phyloP scores from a whole-genome alignment of 2,329 filamentous ascomycete genomes.

The Ophiostoma quercus region DNA sequence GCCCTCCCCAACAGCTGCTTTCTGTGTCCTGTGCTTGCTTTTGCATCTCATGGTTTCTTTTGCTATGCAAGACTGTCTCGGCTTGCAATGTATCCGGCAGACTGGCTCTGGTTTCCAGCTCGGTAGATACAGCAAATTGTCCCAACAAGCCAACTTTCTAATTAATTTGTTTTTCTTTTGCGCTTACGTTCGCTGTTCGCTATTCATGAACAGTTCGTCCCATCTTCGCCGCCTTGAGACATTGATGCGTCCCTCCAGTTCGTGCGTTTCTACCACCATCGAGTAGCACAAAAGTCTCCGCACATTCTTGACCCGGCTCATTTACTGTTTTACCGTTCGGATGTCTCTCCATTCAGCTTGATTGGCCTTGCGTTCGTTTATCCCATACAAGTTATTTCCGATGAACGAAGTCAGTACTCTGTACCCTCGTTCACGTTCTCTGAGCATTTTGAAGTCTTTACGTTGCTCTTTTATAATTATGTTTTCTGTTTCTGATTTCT shows the following conservation, averaged over 20 bases:
- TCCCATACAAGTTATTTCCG: too few relatives aligned
- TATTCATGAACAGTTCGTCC: too few relatives aligned
- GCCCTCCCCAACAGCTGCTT: neutral
- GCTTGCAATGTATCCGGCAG: neutral
- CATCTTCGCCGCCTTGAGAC: neutral
- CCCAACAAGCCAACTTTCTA: neutral
- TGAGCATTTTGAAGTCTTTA: neutral
- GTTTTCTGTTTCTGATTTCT: neutral
- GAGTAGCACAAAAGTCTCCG: too few relatives aligned
- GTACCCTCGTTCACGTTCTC: too few relatives aligned
- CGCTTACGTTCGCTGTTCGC: too few relatives aligned
- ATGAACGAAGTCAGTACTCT: neutral
- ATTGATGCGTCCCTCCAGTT: neutral
- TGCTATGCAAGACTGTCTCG: neutral
- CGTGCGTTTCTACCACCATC: neutral
- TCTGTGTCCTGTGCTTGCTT: neutral
- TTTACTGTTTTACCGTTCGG: neutral
- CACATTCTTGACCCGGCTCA: neutral
- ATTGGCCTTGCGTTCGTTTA: neutral
- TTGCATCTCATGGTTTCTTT: neutral
- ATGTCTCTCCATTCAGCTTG: neutral
- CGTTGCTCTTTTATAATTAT: neutral
- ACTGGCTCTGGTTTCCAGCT: constrained; percentile 4
- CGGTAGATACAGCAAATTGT: neutral
- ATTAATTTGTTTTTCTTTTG: neutral